Evolutionary conservation across 345 rosid genomes (phyloP).

Genomic region (Reutealis trisperma): DNA sequence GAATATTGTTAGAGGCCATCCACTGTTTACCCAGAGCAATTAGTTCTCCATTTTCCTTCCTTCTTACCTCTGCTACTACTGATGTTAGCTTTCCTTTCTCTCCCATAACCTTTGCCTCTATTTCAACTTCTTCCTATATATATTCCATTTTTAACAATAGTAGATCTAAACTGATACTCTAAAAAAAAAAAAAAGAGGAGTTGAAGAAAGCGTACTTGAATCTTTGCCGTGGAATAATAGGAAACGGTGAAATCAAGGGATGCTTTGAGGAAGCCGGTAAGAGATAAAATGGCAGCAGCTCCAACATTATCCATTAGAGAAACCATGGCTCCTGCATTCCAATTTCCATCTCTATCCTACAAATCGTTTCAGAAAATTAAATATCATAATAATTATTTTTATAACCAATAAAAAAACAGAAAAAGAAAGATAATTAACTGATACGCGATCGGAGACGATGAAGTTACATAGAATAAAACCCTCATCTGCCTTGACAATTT

Average conservation of each 20-base stretch:
- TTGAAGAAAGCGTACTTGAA: slow-evolving; percentile 28
- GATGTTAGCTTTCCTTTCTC: slow-evolving; percentile 42
- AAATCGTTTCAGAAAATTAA: no score
- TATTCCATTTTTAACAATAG: no score
- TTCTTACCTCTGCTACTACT: slow-evolving; percentile 45
- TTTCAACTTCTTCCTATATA: slow-evolving; percentile 57
- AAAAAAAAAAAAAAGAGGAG: no score
- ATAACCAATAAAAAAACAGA: not conserved
- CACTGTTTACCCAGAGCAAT: slow-evolving; percentile 63
- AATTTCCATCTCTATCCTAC: slow-evolving; percentile 47
- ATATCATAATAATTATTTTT: not conserved
- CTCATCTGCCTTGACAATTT: slow-evolving; percentile 18
- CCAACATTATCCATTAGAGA: slow-evolving; percentile 53
- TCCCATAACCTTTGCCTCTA: slow-evolving; percentile 57
- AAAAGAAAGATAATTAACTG: slow-evolving; percentile 19
- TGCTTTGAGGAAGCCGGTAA: slow-evolving; percentile 27
- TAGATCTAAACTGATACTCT: no score
- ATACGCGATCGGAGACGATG: slow-evolving; percentile 29
- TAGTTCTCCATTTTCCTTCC: slow-evolving; percentile 38
- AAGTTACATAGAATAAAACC: slow-evolving; percentile 44
- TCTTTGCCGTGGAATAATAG: slow-evolving; percentile 47
- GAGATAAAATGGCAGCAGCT: slow-evolving; percentile 40
- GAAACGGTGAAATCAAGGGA: slow-evolving; percentile 54
- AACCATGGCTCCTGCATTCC: slow-evolving; percentile 60
- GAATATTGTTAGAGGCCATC: slow-evolving; percentile 41